phyloP scores from a whole-genome alignment of 164 flowering plant genomes.

The Nelumbo lutea region DNA sequence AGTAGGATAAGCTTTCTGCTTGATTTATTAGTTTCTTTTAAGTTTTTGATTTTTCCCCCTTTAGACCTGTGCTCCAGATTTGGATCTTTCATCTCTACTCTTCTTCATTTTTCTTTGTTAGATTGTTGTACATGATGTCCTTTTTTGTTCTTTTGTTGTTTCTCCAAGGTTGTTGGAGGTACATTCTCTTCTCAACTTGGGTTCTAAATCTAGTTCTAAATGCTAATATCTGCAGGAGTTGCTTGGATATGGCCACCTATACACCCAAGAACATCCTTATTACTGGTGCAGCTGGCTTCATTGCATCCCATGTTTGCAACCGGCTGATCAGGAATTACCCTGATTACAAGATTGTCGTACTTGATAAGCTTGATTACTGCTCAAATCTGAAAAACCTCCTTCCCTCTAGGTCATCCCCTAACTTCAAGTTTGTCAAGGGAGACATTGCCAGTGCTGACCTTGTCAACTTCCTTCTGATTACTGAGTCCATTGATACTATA shows the following conservation, averaged over 20 bases:
- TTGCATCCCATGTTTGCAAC: constrained; percentile 73
- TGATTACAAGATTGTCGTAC: constrained; percentile 73
- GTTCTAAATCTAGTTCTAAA: not conserved
- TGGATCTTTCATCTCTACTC: not conserved
- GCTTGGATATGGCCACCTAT: constrained; percentile 20
- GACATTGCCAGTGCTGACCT: constrained; percentile 77
- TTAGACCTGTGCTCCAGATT: not conserved
- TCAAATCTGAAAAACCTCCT: constrained; percentile 62
- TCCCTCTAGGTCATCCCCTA: constrained; percentile 56
- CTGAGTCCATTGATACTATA: constrained; percentile 71
- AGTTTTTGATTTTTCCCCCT: too few species aligned
- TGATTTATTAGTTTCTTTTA: not conserved
- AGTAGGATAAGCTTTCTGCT: not conserved
- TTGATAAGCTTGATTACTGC: constrained; percentile 79
- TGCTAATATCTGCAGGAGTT: not conserved
- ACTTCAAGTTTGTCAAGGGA: constrained; percentile 79
- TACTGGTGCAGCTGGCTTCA: constrained; percentile 83
- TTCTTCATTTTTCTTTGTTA: not conserved
- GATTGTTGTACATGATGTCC: not conserved
- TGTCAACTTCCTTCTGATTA: constrained; percentile 67
- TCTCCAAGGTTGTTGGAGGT: not conserved
- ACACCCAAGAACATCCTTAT: constrained; percentile 68
- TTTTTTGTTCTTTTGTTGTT: not conserved
- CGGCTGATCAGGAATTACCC: constrained; percentile 59
- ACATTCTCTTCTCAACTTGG: not conserved